A percentile compares a stretch with the other conserved stretches of the same genome.
These are phyloP conservation scores for Epichloe hybrida DNA, from an alignment of 2,329 filamentous ascomycete species.

Conservation along the genomic window DNA sequence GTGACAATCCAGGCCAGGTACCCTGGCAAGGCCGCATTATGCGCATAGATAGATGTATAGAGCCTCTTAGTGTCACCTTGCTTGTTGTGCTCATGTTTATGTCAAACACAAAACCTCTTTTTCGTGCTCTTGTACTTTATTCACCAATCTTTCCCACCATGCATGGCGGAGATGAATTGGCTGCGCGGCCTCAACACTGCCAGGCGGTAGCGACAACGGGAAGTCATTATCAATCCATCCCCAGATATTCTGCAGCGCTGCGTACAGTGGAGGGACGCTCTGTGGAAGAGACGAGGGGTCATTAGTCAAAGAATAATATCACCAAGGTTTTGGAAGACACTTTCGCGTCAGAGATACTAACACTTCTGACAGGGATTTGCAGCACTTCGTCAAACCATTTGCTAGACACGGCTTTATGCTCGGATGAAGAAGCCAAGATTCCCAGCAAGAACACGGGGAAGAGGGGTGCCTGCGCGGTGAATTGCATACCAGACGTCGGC, in stretches of 20 bases:
- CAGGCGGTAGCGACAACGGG: constrained; percentile 5
- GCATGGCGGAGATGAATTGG: constrained; percentile 17
- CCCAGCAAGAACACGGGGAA: constrained; percentile 29
- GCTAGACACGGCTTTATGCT: constrained; percentile 17
- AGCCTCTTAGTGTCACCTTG: too few relatives aligned
- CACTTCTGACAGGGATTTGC: constrained; percentile 24
- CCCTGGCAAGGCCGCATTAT: background rate
- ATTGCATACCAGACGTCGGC: constrained; percentile 26
- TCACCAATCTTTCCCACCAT: constrained; percentile 29
- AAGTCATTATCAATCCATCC: constrained; percentile 20
- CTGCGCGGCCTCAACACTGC: constrained; percentile 7
- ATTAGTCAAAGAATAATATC: background rate
- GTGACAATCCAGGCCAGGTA: too few relatives aligned
- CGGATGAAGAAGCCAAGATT: constrained; percentile 17
- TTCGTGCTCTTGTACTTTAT: constrained; percentile 17
- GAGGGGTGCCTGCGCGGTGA: constrained; percentile 28
- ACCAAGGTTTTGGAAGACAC: background rate
- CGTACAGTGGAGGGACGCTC: constrained; percentile 27
- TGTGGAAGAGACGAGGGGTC: constrained; percentile 6
- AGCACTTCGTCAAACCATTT: constrained; percentile 25
- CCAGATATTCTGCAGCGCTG: constrained; percentile 21
- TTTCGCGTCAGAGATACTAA: constrained; percentile 14
- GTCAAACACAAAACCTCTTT: constrained; percentile 25
- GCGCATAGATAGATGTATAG: background rate
- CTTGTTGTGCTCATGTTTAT: constrained; percentile 9